Evolutionary conservation across 1,284 basidiomycete species (phyloP).

Genomic region (Melampsora americana): DNA sequence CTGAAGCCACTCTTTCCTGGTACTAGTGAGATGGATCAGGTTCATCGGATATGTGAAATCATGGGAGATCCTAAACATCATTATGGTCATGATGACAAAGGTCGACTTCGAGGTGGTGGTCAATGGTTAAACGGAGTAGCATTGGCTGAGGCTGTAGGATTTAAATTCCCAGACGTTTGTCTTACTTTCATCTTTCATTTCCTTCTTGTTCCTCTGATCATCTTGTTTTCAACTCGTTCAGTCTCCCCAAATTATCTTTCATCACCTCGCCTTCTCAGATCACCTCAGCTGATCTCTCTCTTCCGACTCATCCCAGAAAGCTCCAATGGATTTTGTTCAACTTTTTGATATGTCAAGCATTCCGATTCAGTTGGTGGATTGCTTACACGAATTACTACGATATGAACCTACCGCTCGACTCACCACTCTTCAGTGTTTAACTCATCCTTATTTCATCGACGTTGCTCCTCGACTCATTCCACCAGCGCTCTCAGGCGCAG

Average conservation of each 20-base stretch:
- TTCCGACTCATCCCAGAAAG: slow-evolving; percentile 59
- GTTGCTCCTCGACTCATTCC: slow-evolving; percentile 59
- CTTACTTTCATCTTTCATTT: slow-evolving; percentile 48
- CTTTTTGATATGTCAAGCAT: slow-evolving; percentile 72
- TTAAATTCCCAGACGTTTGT: slow-evolving; percentile 78
- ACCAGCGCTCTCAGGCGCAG: slow-evolving; percentile 47
- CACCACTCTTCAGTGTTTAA: slow-evolving; percentile 78
- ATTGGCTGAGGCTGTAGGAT: slow-evolving; percentile 82
- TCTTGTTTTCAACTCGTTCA: slow-evolving; percentile 4
- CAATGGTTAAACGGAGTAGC: slow-evolving; percentile 79
- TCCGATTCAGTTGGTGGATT: slow-evolving; percentile 78
- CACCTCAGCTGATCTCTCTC: background rate
- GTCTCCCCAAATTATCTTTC: slow-evolving; percentile 26
- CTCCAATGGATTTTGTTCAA: slow-evolving; percentile 70
- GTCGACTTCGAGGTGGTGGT: slow-evolving; percentile 75
- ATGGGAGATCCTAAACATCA: slow-evolving; percentile 85
- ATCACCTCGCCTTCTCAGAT: slow-evolving; percentile 31
- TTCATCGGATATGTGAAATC: slow-evolving; percentile 80
- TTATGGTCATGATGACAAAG: slow-evolving; percentile 72
- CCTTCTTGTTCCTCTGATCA: slow-evolving; percentile 21
- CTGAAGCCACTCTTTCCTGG: slow-evolving; percentile 97
- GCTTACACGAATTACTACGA: slow-evolving; percentile 83
- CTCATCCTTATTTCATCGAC: slow-evolving; percentile 78
- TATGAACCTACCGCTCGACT: slow-evolving; percentile 85
- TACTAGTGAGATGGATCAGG: slow-evolving; percentile 88